Conservation (phyloP, 441 rosid species). For the Syzygium syzygioides region DNA sequence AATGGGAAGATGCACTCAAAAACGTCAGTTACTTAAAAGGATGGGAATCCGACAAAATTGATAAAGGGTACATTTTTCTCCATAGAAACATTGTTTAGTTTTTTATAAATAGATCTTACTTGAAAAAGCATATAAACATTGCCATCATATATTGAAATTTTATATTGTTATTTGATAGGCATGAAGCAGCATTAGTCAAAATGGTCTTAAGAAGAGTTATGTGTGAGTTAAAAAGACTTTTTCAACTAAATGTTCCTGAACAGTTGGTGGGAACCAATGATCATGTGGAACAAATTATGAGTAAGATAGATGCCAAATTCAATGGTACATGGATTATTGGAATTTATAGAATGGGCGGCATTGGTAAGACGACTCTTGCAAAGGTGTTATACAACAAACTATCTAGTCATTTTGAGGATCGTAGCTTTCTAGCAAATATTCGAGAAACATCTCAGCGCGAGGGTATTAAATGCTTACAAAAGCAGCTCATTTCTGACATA, state of each 20-base stretch:
- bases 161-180: neutral
- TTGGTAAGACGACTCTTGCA: neutral
- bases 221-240: neutral
- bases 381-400: neutral
- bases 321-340: neutral
- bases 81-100: too few relatives aligned
- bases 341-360: neutral
- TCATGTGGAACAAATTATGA: neutral
- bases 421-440: too few relatives aligned
- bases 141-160: neutral
- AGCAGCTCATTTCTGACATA: too few relatives aligned
- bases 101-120: neutral
- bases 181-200: neutral
- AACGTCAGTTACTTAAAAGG: neutral
- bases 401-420: too few relatives aligned
- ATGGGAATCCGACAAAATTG: neutral
- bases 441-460: too few relatives aligned
- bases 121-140: neutral
- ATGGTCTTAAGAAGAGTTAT: too few relatives aligned
- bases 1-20: too few relatives aligned
- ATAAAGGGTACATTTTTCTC: neutral
- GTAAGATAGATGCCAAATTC: neutral
- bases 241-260: neutral
- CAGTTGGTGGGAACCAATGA: neutral
- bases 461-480: too few relatives aligned